Base-by-base conservation (phyloP, 768 basidiomycete genomes). In the Clitopilus hobsonii region DNA sequence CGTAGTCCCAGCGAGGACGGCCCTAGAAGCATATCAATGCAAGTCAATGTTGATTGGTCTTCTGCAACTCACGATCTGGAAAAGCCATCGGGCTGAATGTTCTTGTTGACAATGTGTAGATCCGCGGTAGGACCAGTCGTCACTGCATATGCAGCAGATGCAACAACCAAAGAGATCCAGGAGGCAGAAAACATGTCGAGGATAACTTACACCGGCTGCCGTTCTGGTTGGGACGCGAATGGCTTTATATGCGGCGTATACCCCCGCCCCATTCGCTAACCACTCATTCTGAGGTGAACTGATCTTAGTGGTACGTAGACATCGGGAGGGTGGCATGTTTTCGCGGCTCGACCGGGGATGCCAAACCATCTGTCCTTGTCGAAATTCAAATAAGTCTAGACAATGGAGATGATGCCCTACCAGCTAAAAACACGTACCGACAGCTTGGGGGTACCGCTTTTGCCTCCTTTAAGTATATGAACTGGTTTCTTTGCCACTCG, bases 71-170 rank as follows among this genome's bases (percentile, higher is more conserved):
- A 28, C 49, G 49, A 51, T 27, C 49, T 13, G 10, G 26, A 25
- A 22, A 51, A 51, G n/a, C 49, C 49, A 51, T 51, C 49, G 27
- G 49, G 49, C 29, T 27, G 27, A 22, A 51, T 51, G 25, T 51
- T 51, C 30, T 51, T 51, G 49, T 51, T 51, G 16, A 51, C 49
- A 24, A 51, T 51, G 22, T 51, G 26, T 11, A 51, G 30, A 27
- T 51, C n/a, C 6, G 27, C 1, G 16, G 26, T 51, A 5, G 49
- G 49, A n/a, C 49, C 49, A 20, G 30, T 51, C 14, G 26, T 23
- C 10, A 45, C 41, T 11, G 41, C 41, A 45, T 45, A 45, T 23
- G 41, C n/a, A 10, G 41, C 2, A 20, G 41, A 16, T 20, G 41
- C 41, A 20, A 45, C 11, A 45, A 20, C 22, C 41, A 45, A 45